Conservation (phyloP, 495 filamentous ascomycete species). For the Xylaria curta region DNA sequence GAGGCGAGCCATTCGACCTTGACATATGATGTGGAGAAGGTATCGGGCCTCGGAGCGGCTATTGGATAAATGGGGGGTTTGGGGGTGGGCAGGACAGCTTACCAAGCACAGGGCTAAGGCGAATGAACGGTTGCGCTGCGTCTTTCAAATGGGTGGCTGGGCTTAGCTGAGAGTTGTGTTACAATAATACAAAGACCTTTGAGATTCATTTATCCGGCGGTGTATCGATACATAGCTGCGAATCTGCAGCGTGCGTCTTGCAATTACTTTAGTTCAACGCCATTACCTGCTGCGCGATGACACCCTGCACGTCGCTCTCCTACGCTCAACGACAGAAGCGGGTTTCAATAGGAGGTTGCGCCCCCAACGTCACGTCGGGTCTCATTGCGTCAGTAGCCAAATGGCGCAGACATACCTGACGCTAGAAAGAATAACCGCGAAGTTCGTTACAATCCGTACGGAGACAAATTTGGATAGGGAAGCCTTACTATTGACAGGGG, state of each 20-base stretch:
- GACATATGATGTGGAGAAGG: constrained; percentile 11
- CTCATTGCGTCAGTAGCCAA: constrained; percentile 28
- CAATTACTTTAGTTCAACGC: background rate
- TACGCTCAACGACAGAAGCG: background rate
- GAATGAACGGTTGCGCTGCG: constrained; percentile 14
- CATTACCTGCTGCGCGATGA: background rate
- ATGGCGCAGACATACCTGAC: constrained; percentile 20
- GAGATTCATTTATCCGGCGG: constrained; percentile 22
- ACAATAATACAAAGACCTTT: constrained; percentile 16
- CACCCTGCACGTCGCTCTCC: constrained; percentile 18
- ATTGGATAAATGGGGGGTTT: constrained; percentile 1
- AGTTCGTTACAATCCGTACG: background rate
- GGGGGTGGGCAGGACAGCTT: constrained; percentile 10
- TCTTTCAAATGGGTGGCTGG: constrained; percentile 22
- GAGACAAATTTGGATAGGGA: background rate
- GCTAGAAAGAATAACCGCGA: background rate
- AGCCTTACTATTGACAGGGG: constrained; percentile 14
- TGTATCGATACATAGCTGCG: constrained; percentile 21
- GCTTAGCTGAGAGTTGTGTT: constrained; percentile 25
- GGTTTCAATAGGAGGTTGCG: constrained; percentile 2
- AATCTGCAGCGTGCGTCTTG: background rate
- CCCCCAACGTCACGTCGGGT: constrained; percentile 19
- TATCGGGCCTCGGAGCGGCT: background rate
- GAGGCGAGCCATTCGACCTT: constrained; percentile 1
- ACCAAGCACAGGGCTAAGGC: constrained; percentile 18